These are phyloP conservation scores for Fraxinus xanthoxyloides DNA, from an alignment of 305 asterid genomes.

Conservation along the genomic window DNA sequence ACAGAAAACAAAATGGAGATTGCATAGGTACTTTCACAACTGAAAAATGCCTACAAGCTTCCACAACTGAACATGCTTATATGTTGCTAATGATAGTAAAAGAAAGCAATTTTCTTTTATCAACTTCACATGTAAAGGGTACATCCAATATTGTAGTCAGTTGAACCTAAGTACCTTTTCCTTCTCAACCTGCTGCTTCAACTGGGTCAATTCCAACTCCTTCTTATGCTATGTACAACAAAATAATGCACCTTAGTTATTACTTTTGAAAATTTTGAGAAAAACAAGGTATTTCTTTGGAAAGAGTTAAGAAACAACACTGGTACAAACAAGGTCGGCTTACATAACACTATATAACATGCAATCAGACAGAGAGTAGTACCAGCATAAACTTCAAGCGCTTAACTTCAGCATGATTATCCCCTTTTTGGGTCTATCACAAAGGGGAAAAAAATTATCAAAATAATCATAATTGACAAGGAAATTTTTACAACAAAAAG, in stretches of 20 bases:
- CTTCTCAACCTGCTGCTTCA: conserved; percentile 78
- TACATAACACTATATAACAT: background rate
- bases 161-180: conserved; percentile 57
- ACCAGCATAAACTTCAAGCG: conserved; percentile 81
- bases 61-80: background rate
- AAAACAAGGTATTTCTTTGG: conserved; percentile 15
- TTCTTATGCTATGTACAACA: conserved; percentile 65
- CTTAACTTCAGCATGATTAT: conserved; percentile 51
- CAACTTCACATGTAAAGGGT: background rate
- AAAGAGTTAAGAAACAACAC: background rate
- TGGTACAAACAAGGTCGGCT: conserved; percentile 17
- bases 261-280: conserved; percentile 7
- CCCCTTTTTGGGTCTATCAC: conserved; percentile 40
- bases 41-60: background rate
- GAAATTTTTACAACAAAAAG: background rate
- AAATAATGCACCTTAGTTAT: conserved; percentile 22
- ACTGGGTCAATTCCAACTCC: conserved; percentile 66
- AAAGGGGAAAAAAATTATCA: conserved; percentile 19
- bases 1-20: conserved; percentile 29
- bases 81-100: background rate
- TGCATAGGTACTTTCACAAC: background rate
- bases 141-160: background rate
- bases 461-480: conserved; percentile 13
- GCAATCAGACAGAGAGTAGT: conserved; percentile 23
- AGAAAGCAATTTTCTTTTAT: background rate